Percentiles rank a stretch among this genome's conserved stretches.
Evolutionary conservation across 345 rosid genomes (phyloP).

Genomic region (Populus nigra): DNA sequence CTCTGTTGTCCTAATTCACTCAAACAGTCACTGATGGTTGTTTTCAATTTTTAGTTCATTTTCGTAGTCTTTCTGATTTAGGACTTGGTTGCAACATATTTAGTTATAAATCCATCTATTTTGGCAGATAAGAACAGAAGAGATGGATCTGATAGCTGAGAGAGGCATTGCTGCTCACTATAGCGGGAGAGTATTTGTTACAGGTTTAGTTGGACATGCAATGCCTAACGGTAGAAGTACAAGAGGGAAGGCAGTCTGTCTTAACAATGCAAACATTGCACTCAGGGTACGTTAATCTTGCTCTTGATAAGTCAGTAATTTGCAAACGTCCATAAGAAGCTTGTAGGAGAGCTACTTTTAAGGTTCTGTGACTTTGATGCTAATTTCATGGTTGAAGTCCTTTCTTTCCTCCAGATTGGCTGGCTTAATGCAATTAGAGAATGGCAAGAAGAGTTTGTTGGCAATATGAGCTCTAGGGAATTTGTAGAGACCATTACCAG

Average conservation of each 20-base stretch:
- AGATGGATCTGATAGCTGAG: constrained; percentile 95
- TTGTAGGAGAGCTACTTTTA: constrained; percentile 5
- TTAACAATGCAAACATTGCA: constrained; percentile 87
- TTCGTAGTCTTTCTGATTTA: neutral
- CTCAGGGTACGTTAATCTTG: constrained; percentile 62
- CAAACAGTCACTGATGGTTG: neutral
- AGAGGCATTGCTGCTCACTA: constrained; percentile 99
- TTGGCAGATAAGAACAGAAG: constrained; percentile 91
- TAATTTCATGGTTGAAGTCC: constrained; percentile 21
- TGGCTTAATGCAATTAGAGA: constrained; percentile 99
- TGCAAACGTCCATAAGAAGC: constrained; percentile 12
- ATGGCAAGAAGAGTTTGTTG: constrained; percentile 99
- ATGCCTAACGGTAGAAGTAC: constrained; percentile 60
- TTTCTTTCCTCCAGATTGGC: constrained; percentile 40
- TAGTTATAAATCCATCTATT: neutral
- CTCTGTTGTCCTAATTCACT: neutral
- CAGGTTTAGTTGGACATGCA: constrained; percentile 74
- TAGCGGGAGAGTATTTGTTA: constrained; percentile 75
- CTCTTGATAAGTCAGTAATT: constrained; percentile 20
- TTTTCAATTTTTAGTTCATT: neutral
- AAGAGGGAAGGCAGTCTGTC: constrained; percentile 75
- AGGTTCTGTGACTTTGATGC: constrained; percentile 24
- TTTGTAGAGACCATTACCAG: constrained; percentile 90
- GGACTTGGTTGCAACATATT: neutral
- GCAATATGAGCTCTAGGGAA: constrained; percentile 99